Conservation (phyloP, 805 yeast species). For the Kregervanrija fluxuum region DNA sequence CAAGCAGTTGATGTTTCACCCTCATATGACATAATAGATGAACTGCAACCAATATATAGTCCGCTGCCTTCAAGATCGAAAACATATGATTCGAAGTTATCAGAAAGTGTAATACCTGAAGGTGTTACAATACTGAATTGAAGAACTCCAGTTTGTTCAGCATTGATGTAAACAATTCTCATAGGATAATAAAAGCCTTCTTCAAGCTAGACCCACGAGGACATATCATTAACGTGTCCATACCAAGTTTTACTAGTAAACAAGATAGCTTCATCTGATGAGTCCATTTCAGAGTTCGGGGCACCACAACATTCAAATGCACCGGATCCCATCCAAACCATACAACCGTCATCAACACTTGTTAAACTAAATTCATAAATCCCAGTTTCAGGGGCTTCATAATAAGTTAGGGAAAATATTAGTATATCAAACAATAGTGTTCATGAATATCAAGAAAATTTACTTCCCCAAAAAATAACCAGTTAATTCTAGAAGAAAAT, state of each 20-base stretch:
- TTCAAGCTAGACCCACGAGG: constrained; percentile 6
- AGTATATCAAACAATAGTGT: background rate
- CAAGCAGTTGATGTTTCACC: too few species aligned
- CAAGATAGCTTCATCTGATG: background rate
- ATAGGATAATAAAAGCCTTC: constrained; percentile 11
- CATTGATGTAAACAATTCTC: constrained; percentile 5
- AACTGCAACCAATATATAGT: too few species aligned
- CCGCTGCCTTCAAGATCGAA: too few species aligned
- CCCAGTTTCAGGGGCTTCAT: constrained; percentile 22
- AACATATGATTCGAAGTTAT: too few species aligned
- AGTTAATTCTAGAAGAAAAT: too few species aligned
- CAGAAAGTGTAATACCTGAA: too few species aligned
- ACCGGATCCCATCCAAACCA: constrained; percentile 24
- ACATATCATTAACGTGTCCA: too few species aligned
- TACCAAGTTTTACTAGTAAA: background rate
- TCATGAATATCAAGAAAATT: background rate
- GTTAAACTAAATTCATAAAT: constrained; percentile 15
- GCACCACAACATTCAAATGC: constrained; percentile 24
- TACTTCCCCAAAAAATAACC: too few species aligned
- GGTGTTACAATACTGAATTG: too few species aligned
- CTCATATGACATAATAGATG: too few species aligned
- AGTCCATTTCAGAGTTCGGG: background rate
- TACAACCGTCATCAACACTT: constrained; percentile 23
- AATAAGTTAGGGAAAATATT: constrained; percentile 4
- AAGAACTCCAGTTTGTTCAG: too few species aligned